These are phyloP conservation scores for Maudiozyma serrabonitensis DNA, from an alignment of 805 yeast genomes.

Conservation along the genomic window DNA sequence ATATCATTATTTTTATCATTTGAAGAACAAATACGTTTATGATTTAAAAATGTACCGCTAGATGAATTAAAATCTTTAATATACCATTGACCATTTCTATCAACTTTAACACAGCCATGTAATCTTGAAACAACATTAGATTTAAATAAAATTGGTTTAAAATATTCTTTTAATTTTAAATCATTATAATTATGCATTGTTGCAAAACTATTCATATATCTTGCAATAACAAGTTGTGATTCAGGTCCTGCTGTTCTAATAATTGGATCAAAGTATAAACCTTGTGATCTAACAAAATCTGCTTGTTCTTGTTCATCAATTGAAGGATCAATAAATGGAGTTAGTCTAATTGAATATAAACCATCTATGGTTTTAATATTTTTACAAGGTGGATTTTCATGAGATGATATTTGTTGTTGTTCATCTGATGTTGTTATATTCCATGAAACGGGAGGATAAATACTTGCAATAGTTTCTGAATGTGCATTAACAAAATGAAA, in stretches of 20 bases:
- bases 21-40: slow-evolving; percentile 60
- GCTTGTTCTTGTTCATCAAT: slow-evolving; percentile 8
- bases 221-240: slow-evolving; percentile 42
- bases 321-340: slow-evolving; percentile 78
- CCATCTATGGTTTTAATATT: slow-evolving; percentile 11
- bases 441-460: neutral
- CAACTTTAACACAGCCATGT: slow-evolving; percentile 79
- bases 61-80: slow-evolving; percentile 78
- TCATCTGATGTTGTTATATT: neutral
- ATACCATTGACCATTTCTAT: slow-evolving; percentile 70
- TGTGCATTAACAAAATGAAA: slow-evolving; percentile 1
- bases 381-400: neutral
- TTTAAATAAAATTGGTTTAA: slow-evolving; percentile 68
- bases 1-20: neutral
- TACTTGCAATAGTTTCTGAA: neutral
- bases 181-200: slow-evolving; percentile 1
- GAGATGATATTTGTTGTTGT: neutral
- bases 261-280: slow-evolving; percentile 78
- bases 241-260: slow-evolving; percentile 64
- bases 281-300: slow-evolving; percentile 38
- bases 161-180: neutral
- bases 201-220: slow-evolving; percentile 1
- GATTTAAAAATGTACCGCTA: slow-evolving; percentile 89
- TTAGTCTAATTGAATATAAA: slow-evolving; percentile 45
- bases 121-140: slow-evolving; percentile 88